These are phyloP conservation scores for Cylindrotheca fusiformis DNA, from an alignment of 108 stramenopile genomes.

Conservation along the genomic window DNA sequence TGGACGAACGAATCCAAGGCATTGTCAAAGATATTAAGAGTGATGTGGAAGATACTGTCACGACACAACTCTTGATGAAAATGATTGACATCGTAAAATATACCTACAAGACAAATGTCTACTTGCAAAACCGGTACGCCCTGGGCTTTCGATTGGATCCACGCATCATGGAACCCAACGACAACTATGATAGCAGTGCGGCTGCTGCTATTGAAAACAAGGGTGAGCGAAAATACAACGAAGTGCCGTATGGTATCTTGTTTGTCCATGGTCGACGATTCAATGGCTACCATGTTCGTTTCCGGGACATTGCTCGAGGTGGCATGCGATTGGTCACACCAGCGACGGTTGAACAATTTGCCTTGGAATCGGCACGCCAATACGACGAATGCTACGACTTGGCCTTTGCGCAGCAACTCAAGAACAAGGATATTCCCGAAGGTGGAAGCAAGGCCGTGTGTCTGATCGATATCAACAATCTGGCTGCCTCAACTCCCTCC, in stretches of 20 bases:
- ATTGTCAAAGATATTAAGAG: conserved; percentile 47
- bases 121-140: conserved; percentile 93
- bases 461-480: conserved; percentile 82
- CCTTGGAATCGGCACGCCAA: conserved; percentile 89
- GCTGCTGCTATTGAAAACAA: too few species aligned
- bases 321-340: conserved; percentile 96
- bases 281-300: conserved; percentile 97
- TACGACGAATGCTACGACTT: conserved; percentile 96
- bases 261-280: conserved; percentile 96
- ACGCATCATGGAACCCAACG: conserved; percentile 60
- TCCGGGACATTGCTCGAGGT: conserved; percentile 95
- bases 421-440: conserved; percentile 99
- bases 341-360: conserved; percentile 80
- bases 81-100: conserved; percentile 87
- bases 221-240: conserved; percentile 6
- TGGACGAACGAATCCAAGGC: conserved; percentile 44
- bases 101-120: conserved; percentile 91
- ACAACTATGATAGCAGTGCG: conserved; percentile 26
- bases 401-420: conserved; percentile 93
- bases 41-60: conserved; percentile 81
- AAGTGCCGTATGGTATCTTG: conserved; percentile 89
- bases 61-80: conserved; percentile 65
- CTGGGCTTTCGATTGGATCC: conserved; percentile 92
- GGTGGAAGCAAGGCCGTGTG: conserved; percentile 96
- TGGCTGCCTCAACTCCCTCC: conserved; percentile 33